These are phyloP conservation scores for Nepenthes mirabilis DNA, from an alignment of 148 eudicot species.

Conservation along the genomic window DNA sequence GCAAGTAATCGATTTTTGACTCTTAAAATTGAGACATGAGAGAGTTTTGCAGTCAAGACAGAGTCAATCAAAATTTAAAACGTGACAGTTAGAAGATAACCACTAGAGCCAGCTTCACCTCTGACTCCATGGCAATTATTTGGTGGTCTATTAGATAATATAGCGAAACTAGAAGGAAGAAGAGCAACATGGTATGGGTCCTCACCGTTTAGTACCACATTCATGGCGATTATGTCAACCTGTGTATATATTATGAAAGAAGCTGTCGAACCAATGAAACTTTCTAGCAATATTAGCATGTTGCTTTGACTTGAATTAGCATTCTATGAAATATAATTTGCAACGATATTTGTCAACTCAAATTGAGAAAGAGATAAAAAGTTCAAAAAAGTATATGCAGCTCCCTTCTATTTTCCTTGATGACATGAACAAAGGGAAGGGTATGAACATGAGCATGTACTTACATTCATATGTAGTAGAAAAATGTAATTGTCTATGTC, in stretches of 20 bases:
- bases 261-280: constrained; percentile 69
- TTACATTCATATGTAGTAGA: constrained; percentile 62
- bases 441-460: constrained; percentile 6
- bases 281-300: constrained; percentile 91
- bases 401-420: too few species aligned
- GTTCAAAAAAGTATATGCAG: neutral
- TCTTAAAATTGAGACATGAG: too few species aligned
- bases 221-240: constrained; percentile 81
- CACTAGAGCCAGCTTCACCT: too few species aligned
- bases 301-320: constrained; percentile 93
- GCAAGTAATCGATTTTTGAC: too few species aligned
- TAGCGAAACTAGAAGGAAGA: constrained; percentile 83
- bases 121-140: constrained; percentile 2
- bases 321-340: constrained; percentile 25
- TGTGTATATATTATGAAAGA: constrained; percentile 86
- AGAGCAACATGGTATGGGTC: constrained; percentile 89
- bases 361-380: neutral
- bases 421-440: too few species aligned
- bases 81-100: too few species aligned
- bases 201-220: constrained; percentile 75
- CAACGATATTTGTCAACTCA: neutral
- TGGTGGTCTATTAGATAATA: constrained; percentile 65
- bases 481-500: constrained; percentile 30
- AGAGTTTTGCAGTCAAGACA: too few species aligned
- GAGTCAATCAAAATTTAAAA: too few species aligned